phyloP scores from a whole-genome alignment of 805 yeast species.

The Lachancea waltii region DNA sequence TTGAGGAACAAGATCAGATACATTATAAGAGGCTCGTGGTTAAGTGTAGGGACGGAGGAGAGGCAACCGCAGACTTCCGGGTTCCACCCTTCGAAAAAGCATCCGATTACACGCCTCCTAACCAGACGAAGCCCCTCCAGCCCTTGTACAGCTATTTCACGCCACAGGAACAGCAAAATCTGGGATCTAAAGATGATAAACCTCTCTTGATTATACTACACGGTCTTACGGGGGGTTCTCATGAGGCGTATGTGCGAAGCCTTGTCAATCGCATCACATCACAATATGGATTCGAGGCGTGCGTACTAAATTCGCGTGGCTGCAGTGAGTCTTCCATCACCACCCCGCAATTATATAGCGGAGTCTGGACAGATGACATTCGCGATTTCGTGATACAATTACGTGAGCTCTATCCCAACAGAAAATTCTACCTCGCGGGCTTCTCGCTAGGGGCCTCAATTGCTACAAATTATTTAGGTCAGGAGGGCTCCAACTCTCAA shows the following conservation, averaged over 20 bases:
- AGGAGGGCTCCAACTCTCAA: conserved; percentile 42
- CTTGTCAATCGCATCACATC: conserved; percentile 39
- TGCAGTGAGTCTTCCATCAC: conserved; percentile 66
- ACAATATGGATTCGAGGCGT: conserved; percentile 46
- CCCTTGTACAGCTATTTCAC: conserved; percentile 23
- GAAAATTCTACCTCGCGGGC: conserved; percentile 68
- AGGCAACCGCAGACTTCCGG: conserved; percentile 64
- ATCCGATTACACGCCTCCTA: conserved; percentile 17
- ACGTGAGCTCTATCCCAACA: conserved; percentile 45
- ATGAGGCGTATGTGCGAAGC: conserved; percentile 67
- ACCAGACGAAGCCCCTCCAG: conserved; percentile 34
- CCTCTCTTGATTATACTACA: conserved; percentile 66
- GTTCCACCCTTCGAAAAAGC: conserved; percentile 35
- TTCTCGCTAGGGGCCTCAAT: conserved; percentile 75
- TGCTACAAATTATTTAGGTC: conserved; percentile 66
- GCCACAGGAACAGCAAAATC: conserved; percentile 39
- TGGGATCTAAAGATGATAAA: conserved; percentile 32
- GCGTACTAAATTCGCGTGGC: conserved; percentile 69
- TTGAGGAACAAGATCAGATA: conserved; percentile 42
- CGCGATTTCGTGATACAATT: conserved; percentile 48
- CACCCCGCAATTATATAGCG: conserved; percentile 64
- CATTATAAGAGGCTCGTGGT: conserved; percentile 58
- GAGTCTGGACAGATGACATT: conserved; percentile 65
- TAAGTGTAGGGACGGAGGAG: conserved; percentile 53
- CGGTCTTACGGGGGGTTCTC: conserved; percentile 84